Evolutionary conservation across 139 green algal genomes (phyloP).

Genomic region (Volvox africanus): DNA sequence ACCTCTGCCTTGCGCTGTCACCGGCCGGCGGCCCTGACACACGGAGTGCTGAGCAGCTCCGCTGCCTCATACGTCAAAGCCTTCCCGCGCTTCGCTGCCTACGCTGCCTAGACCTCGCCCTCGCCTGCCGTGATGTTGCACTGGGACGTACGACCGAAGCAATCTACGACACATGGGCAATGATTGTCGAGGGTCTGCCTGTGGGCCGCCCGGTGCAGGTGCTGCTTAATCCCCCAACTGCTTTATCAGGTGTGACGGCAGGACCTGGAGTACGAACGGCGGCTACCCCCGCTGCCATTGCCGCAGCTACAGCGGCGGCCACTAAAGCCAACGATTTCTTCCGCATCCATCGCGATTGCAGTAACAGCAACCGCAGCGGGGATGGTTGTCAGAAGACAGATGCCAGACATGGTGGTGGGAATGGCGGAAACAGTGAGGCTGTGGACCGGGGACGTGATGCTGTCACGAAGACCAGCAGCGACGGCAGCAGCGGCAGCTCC

Average conservation of each 20-base stretch:
- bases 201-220: constrained; percentile 3
- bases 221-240: constrained; percentile 35
- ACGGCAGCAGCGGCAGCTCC: neutral
- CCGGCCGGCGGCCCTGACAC: neutral
- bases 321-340: neutral
- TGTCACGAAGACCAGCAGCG: neutral
- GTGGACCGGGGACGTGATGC: neutral
- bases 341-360: neutral
- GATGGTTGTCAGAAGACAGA: neutral
- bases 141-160: neutral
- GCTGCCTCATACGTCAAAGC: neutral
- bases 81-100: constrained; percentile 29
- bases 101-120: constrained; percentile 34
- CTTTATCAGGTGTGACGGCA: neutral
- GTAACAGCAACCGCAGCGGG: neutral
- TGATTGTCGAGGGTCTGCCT: constrained; percentile 7
- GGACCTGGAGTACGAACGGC: neutral
- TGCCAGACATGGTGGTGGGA: neutral
- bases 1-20: constrained; percentile 16
- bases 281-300: neutral
- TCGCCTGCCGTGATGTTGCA: neutral
- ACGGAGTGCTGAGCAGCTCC: neutral
- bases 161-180: neutral
- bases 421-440: neutral
- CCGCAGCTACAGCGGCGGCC: neutral